These are phyloP conservation scores for Penicillium pulvis DNA, from an alignment of 495 filamentous ascomycete genomes.

Conservation along the genomic window DNA sequence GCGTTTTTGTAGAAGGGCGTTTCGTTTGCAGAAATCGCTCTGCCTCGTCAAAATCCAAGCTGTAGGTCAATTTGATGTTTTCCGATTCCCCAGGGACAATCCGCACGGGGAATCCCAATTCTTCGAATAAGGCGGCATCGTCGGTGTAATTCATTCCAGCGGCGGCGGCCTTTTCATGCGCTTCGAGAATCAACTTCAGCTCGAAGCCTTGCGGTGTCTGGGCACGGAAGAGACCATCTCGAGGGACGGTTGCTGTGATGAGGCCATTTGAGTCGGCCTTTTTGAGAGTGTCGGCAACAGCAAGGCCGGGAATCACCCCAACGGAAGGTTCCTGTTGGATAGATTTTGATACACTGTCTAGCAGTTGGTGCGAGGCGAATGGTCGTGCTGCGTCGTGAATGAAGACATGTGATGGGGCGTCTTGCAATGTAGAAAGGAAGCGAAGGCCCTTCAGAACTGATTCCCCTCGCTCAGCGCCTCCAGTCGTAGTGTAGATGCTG, in stretches of 20 bases:
- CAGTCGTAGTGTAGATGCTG: slow-evolving; percentile 9
- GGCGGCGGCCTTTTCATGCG: slow-evolving; percentile 6
- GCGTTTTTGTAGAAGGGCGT: neutral
- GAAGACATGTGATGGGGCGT: slow-evolving; percentile 11
- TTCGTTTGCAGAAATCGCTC: slow-evolving; percentile 1
- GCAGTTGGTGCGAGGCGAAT: slow-evolving; percentile 7
- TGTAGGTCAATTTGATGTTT: slow-evolving; percentile 14
- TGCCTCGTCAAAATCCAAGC: slow-evolving; percentile 9
- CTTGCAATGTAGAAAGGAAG: slow-evolving; percentile 7
- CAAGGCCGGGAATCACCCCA: slow-evolving; percentile 11
- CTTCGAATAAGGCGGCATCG: slow-evolving; percentile 12
- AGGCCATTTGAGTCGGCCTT: slow-evolving; percentile 7
- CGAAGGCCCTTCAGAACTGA: slow-evolving; percentile 12
- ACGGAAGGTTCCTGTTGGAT: slow-evolving; percentile 6
- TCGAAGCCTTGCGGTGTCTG: slow-evolving; percentile 16
- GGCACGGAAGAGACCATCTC: slow-evolving; percentile 10
- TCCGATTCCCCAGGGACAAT: slow-evolving; percentile 9
- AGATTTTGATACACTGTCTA: slow-evolving; percentile 1
- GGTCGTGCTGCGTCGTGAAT: slow-evolving; percentile 16
- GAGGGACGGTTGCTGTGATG: slow-evolving; percentile 11
- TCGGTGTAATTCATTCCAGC: slow-evolving; percentile 8
- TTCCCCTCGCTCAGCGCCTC: slow-evolving; percentile 9
- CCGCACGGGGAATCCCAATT: slow-evolving; percentile 5
- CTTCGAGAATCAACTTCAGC: neutral
- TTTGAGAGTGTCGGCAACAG: slow-evolving; percentile 13